Evolutionary conservation across 345 rosid species (phyloP).

Genomic region (Pugionium dolabratum): DNA sequence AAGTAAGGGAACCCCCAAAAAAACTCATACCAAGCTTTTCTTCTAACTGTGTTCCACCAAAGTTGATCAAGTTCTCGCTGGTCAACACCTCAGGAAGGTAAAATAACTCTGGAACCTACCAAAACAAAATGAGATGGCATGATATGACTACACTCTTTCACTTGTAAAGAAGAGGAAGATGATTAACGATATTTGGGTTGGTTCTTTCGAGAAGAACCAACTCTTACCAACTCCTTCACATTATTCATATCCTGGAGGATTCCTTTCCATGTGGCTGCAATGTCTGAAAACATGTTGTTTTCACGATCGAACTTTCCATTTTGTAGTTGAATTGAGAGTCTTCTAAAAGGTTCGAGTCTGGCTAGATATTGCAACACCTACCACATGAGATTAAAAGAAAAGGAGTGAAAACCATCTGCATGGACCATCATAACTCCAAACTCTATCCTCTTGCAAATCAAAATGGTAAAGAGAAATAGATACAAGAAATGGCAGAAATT

Average conservation of each 20-base stretch:
- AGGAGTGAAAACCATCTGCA: constrained; percentile 6
- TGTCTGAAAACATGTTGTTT: constrained; percentile 78
- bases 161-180: constrained; percentile 19
- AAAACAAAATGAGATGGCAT: constrained; percentile 22
- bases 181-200: constrained; percentile 14
- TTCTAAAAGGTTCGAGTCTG: constrained; percentile 90
- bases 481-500: not conserved
- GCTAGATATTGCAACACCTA: constrained; percentile 92
- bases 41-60: constrained; percentile 78
- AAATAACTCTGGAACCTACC: constrained; percentile 94
- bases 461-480: not conserved
- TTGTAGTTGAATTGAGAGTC: constrained; percentile 79
- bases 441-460: constrained; percentile 18
- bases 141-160: constrained; percentile 18
- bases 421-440: constrained; percentile 8
- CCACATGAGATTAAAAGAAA: constrained; percentile 31
- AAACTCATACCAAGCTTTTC: constrained; percentile 76
- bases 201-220: constrained; percentile 20
- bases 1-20: constrained; percentile 7
- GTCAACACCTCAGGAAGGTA: constrained; percentile 91
- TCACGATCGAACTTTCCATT: constrained; percentile 85
- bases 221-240: constrained; percentile 88
- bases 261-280: constrained; percentile 89
- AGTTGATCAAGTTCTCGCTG: constrained; percentile 73
- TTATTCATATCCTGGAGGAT: constrained; percentile 95